Conservation (phyloP, 2,329 filamentous ascomycete genomes). For the Rhynchosporium secalis region DNA sequence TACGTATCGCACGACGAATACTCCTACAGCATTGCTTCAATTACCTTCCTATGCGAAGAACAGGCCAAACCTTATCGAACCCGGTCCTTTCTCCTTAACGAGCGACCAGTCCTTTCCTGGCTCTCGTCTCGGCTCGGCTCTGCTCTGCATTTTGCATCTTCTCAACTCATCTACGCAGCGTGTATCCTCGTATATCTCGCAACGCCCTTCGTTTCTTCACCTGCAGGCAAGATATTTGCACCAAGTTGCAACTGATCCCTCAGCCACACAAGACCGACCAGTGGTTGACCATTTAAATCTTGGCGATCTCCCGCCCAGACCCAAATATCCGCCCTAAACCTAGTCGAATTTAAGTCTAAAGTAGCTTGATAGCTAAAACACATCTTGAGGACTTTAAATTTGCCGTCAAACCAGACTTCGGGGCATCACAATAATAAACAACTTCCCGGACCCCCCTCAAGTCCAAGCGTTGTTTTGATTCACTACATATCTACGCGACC, state of each 20-base stretch:
- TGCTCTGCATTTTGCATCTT: too few relatives aligned
- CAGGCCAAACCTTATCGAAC: too few relatives aligned
- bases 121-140: neutral
- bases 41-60: too few relatives aligned
- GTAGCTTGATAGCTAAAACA: neutral
- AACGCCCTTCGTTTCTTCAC: neutral
- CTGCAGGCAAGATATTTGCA: neutral
- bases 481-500: neutral
- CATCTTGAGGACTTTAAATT: neutral
- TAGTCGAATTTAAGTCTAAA: neutral
- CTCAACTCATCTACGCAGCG: neutral
- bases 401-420: neutral
- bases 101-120: too few relatives aligned
- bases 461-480: neutral
- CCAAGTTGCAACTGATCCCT: neutral
- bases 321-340: neutral
- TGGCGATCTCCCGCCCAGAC: conserved; percentile 9
- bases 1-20: too few relatives aligned
- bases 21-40: too few relatives aligned
- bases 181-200: conserved; percentile 6
- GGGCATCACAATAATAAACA: neutral
- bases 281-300: neutral
- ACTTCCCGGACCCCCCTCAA: neutral
- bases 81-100: too few relatives aligned
- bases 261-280: neutral